Evolutionary conservation across 768 basidiomycete genomes (phyloP).

Genomic region (Boletus vermiculosoides): DNA sequence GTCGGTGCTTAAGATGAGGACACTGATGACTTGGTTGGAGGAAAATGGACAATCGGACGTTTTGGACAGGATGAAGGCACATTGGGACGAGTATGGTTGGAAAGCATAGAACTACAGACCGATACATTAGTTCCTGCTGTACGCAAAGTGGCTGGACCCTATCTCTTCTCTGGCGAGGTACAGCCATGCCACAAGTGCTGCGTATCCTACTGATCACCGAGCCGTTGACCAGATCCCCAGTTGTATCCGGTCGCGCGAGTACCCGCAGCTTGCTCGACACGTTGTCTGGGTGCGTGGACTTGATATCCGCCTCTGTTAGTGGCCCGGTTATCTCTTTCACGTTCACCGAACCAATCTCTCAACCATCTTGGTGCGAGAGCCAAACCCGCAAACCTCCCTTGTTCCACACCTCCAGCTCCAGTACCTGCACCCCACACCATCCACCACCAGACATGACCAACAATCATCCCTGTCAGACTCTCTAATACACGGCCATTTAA

Average conservation of each 20-base stretch:
- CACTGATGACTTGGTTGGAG: constrained; percentile 82
- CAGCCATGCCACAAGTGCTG: neutral
- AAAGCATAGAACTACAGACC: constrained; percentile 17
- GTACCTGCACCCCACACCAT: constrained; percentile 51
- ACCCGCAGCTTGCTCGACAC: constrained; percentile 20
- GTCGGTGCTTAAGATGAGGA: constrained; percentile 81
- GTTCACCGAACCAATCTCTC: constrained; percentile 45
- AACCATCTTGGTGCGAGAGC: constrained; percentile 64
- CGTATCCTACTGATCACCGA: constrained; percentile 36
- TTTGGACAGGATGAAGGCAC: constrained; percentile 69
- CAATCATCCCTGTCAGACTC: constrained; percentile 65
- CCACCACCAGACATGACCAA: constrained; percentile 86
- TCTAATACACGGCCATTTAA: constrained; percentile 61
- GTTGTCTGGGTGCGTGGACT: constrained; percentile 52
- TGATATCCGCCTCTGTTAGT: constrained; percentile 51
- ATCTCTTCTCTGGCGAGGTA: neutral
- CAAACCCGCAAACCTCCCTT: constrained; percentile 39
- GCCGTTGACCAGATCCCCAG: constrained; percentile 57
- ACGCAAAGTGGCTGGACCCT: neutral
- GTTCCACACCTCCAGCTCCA: constrained; percentile 37
- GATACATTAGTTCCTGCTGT: neutral
- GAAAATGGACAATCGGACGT: constrained; percentile 62
- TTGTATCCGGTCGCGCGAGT: constrained; percentile 33
- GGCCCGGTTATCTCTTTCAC: constrained; percentile 33
- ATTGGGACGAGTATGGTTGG: constrained; percentile 40